Evolutionary conservation across 2,329 filamentous ascomycete genomes (phyloP).

Genomic region (Sporothrix globosa): DNA sequence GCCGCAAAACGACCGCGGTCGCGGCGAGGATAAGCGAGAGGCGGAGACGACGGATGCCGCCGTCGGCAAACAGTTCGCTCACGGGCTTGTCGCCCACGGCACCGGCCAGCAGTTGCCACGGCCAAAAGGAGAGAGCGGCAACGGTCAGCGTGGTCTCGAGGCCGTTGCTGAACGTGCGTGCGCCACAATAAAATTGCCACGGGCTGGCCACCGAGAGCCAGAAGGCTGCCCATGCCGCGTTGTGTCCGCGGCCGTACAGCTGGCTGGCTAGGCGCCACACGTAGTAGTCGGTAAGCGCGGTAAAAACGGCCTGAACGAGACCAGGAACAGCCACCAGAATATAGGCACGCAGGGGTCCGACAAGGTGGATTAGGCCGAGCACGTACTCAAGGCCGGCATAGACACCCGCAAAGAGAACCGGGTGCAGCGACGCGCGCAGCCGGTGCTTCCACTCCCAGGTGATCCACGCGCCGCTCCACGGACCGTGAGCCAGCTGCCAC

Average conservation of each 20-base stretch:
- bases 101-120: constrained; percentile 70
- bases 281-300: constrained; percentile 79
- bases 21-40: constrained; percentile 75
- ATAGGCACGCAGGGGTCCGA: constrained; percentile 61
- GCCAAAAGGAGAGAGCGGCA: constrained; percentile 79
- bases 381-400: constrained; percentile 67
- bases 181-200: constrained; percentile 97
- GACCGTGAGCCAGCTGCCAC: constrained; percentile 84
- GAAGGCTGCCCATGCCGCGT: constrained; percentile 70
- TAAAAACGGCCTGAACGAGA: constrained; percentile 73
- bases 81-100: constrained; percentile 46
- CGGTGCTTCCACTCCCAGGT: constrained; percentile 97
- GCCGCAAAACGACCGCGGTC: constrained; percentile 80
- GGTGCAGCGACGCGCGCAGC: constrained; percentile 87
- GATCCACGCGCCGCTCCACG: constrained; percentile 79
- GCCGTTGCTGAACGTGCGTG: constrained; percentile 90
- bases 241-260: constrained; percentile 69
- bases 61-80: constrained; percentile 34
- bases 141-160: constrained; percentile 87
- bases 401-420: constrained; percentile 76
- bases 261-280: constrained; percentile 80
- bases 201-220: constrained; percentile 73
- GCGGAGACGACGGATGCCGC: constrained; percentile 46
- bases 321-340: constrained; percentile 74
- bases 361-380: constrained; percentile 58